These are phyloP conservation scores for Plasmodium reichenowi DNA, from an alignment of 169 alveolate species.

Conservation along the genomic window DNA sequence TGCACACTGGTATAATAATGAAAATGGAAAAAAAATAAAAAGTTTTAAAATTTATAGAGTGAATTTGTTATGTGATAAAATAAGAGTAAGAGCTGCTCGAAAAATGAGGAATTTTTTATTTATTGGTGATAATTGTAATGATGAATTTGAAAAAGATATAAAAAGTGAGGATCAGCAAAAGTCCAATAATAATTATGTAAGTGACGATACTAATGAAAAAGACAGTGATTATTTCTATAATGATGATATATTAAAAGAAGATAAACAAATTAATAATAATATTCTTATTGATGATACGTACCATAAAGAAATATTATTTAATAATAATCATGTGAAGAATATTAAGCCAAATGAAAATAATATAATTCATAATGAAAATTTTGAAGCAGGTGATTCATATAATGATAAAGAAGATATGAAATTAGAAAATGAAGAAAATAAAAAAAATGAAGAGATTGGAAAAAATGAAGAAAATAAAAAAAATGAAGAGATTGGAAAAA, in stretches of 20 bases:
- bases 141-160: not conserved
- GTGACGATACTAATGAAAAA: not conserved
- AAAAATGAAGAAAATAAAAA: not conserved
- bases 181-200: not conserved
- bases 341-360: not conserved
- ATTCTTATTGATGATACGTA: not conserved
- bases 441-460: not conserved
- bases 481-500: too few relatives aligned
- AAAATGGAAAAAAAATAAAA: slow-evolving; percentile 76
- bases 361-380: not conserved
- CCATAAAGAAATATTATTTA: not conserved
- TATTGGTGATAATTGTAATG: slow-evolving; percentile 6
- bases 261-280: not conserved
- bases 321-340: not conserved
- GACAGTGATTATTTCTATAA: not conserved
- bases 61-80: slow-evolving; percentile 83
- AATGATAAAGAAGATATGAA: not conserved
- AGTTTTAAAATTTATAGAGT: slow-evolving; percentile 78
- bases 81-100: slow-evolving; percentile 80
- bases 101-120: slow-evolving; percentile 49
- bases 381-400: not conserved
- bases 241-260: not conserved
- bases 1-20: slow-evolving; percentile 82
- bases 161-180: not conserved
- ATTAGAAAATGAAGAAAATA: not conserved